Evolutionary conservation across 345 rosid species (phyloP), one percentile per base, ranked within the genome.

Genomic region (Aurinia saxatilis): DNA sequence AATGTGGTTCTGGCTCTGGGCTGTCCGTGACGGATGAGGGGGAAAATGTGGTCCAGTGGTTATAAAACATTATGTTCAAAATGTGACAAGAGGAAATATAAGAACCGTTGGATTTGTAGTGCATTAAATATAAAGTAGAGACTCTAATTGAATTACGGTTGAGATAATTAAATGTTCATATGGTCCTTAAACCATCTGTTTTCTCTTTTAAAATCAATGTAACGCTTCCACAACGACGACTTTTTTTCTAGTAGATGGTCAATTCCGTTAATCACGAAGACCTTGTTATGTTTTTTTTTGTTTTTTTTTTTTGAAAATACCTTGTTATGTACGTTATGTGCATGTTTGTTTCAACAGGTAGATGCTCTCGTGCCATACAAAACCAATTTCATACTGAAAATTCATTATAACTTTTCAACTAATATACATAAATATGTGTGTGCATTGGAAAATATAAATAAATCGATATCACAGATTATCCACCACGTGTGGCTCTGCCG

Each of bases 401-500:
- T 17, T 36, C 8, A 23, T 38, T 2, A 37, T 12, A 38, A 21
- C 25, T 44, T 7, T 44, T 7, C 2, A 8, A 14, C 50, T 3
- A n/a, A n/a, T n/a, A n/a, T n/a, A n/a, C n/a, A n/a, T n/a, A n/a
- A n/a, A n/a, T n/a, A n/a, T n/a, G 40, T 48, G 27, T 34, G 54
- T 48, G 16, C 47, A 48, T 8, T 10, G 0, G 34, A n/a, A 12
- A 61, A 37, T 42, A 46, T 13, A 36, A 8, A 16, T 27, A 25
- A 27, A 11, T 29, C 4, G 2, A 63, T 12, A 39, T 37, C 37
- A 37, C 38, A 38, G 8, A 50, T 53, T 21, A 53, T 68, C 67
- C 35, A 51, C 38, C 63, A 61, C 73, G 73, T 61, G 68, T 53
- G 73, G 57, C 34, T 61, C 35, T 68, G 34, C 62, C 57, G 57